These are phyloP conservation scores for Fusarium sarcochroum DNA, from an alignment of 2,329 filamentous ascomycete genomes.

Conservation along the genomic window DNA sequence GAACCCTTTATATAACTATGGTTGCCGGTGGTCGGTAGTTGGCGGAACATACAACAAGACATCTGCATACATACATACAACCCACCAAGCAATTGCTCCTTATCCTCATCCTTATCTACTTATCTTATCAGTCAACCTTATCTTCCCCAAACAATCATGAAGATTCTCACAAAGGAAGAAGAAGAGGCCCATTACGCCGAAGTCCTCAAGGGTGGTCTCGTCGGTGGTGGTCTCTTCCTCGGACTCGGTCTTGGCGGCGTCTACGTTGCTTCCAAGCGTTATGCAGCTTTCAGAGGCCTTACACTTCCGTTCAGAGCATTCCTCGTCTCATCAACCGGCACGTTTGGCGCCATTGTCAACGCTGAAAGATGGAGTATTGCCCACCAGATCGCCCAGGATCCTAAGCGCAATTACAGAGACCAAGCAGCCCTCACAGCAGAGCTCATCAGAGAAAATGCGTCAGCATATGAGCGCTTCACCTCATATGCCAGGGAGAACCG, in stretches of 20 bases:
- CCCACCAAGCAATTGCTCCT: not conserved
- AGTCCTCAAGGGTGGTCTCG: constrained; percentile 83
- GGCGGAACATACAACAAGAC: not conserved
- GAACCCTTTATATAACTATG: constrained; percentile 24
- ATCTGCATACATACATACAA: constrained; percentile 13
- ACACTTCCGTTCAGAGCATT: constrained; percentile 93
- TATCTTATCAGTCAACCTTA: constrained; percentile 5
- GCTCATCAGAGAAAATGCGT: constrained; percentile 69
- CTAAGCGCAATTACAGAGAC: constrained; percentile 76
- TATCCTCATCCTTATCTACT: constrained; percentile 13
- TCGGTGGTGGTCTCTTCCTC: constrained; percentile 80
- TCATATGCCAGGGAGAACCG: constrained; percentile 84
- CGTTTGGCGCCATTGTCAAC: constrained; percentile 88
- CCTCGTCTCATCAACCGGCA: constrained; percentile 84
- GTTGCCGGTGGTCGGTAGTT: constrained; percentile 13
- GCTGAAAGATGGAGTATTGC: constrained; percentile 78
- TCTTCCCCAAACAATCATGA: constrained; percentile 73
- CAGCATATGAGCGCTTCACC: constrained; percentile 71
- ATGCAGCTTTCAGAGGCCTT: constrained; percentile 81
- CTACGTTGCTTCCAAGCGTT: constrained; percentile 75
- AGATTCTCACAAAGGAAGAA: constrained; percentile 95
- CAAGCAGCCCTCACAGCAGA: constrained; percentile 69
- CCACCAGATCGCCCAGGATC: constrained; percentile 80
- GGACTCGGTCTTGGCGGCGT: constrained; percentile 77
- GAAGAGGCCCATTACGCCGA: constrained; percentile 86